These are phyloP conservation scores for Colletotrichum theobromicola DNA, from an alignment of 2,329 filamentous ascomycete species.

Conservation along the genomic window DNA sequence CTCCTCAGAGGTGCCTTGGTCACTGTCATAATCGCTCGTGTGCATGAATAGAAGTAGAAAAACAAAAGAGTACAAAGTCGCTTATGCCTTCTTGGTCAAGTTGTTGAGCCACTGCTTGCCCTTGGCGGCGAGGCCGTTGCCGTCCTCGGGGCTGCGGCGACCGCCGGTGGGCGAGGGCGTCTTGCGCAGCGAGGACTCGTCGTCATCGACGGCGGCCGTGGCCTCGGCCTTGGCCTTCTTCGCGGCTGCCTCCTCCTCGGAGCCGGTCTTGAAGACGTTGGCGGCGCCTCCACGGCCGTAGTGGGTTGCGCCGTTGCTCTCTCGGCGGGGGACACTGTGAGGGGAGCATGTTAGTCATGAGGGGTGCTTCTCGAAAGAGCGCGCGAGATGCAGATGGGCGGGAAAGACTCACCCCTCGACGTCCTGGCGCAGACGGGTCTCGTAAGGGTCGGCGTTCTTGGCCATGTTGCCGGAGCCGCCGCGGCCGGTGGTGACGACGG, in stretches of 20 bases:
- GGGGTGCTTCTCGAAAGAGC: background rate
- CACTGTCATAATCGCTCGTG: background rate
- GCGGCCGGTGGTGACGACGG: slow-evolving; percentile 88
- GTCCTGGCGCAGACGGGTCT: slow-evolving; percentile 83
- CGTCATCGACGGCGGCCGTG: slow-evolving; percentile 37
- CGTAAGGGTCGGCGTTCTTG: slow-evolving; percentile 69
- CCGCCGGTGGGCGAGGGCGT: slow-evolving; percentile 6
- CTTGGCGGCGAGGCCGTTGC: slow-evolving; percentile 41
- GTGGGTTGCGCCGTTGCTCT: slow-evolving; percentile 65
- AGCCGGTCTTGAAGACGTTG: slow-evolving; percentile 64
- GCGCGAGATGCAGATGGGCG: slow-evolving; percentile 19
- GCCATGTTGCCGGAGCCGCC: slow-evolving; percentile 92
- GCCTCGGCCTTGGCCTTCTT: slow-evolving; percentile 28
- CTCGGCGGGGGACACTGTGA: slow-evolving; percentile 57
- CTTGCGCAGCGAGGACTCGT: slow-evolving; percentile 24
- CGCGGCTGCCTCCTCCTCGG: slow-evolving; percentile 42
- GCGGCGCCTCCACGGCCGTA: slow-evolving; percentile 78
- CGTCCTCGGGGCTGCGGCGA: slow-evolving; percentile 20
- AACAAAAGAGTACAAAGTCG: background rate
- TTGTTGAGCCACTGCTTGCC: slow-evolving; percentile 55
- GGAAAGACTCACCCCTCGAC: slow-evolving; percentile 68
- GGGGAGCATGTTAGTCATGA: slow-evolving; percentile 14
- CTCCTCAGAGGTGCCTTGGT: background rate
- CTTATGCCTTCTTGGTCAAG: slow-evolving; percentile 53
- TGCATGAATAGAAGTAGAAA: background rate